phyloP scores from a whole-genome alignment of 495 filamentous ascomycete species.

The Penicillium alfredii region DNA sequence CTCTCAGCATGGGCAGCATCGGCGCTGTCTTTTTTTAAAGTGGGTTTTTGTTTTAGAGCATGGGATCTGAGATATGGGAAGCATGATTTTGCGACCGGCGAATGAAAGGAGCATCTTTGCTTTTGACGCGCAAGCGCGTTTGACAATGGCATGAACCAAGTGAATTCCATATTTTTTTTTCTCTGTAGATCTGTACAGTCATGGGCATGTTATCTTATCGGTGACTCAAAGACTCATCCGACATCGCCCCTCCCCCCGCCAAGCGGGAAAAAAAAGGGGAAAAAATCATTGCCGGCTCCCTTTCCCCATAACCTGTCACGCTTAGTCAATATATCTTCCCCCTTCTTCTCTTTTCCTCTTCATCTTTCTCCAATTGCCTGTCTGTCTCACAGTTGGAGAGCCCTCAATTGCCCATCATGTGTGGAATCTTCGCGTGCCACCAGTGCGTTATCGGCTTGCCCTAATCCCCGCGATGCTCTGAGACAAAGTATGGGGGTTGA shows the following conservation, averaged over 20 bases:
- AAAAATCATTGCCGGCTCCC: constrained; percentile 27
- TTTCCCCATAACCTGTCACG: constrained; percentile 11
- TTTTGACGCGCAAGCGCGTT: no score
- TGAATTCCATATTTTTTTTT: background rate
- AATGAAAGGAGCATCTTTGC: constrained; percentile 15
- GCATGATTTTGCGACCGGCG: constrained; percentile 11
- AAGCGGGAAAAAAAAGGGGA: constrained; percentile 15
- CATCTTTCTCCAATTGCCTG: constrained; percentile 10
- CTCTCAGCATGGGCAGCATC: constrained; percentile 2
- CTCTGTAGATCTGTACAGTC: no score
- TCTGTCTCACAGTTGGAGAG: constrained; percentile 6
- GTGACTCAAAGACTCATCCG: constrained; percentile 41
- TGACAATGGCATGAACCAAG: no score
- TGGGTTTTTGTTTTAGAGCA: constrained; percentile 13
- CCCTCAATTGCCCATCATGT: constrained; percentile 42
- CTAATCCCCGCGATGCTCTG: no score
- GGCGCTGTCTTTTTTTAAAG: constrained; percentile 5
- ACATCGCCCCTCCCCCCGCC: constrained; percentile 41
- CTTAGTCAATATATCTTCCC: constrained; percentile 19
- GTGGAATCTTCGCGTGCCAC: constrained; percentile 94
- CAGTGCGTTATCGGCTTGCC: constrained; percentile 49
- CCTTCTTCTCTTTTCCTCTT: constrained; percentile 3
- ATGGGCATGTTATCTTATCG: constrained; percentile 41
- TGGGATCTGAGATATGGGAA: constrained; percentile 7
- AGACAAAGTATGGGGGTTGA: no score